These are phyloP conservation scores for Backusella morwellensis DNA, from an alignment of 192 early-diverging fungal genomes.

Conservation along the genomic window DNA sequence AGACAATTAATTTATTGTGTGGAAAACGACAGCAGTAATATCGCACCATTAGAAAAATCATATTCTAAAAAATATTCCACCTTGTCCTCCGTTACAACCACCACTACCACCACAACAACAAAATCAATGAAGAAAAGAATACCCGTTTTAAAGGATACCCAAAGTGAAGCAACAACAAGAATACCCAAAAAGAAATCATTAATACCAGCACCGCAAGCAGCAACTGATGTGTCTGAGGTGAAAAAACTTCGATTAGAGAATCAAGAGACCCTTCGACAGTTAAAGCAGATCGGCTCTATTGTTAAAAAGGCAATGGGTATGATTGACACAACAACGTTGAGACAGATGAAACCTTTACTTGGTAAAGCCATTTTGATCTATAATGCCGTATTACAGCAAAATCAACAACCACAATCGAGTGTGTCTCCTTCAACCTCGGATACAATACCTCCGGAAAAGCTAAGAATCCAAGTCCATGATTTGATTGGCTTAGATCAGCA, in stretches of 20 bases:
- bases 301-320: slow-evolving; percentile 10
- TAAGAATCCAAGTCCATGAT: neutral
- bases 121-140: neutral
- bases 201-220: neutral
- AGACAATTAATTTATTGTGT: neutral
- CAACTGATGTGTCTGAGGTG: neutral
- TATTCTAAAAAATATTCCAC: neutral
- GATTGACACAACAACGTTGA: neutral
- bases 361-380: slow-evolving; percentile 1
- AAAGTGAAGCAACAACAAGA: neutral
- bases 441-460: neutral
- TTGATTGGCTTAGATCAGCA: neutral
- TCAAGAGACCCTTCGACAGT: neutral
- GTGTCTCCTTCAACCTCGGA: neutral
- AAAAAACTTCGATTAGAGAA: neutral
- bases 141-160: neutral
- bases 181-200: neutral
- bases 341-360: neutral
- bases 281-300: neutral
- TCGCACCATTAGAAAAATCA: neutral
- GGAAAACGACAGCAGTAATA: neutral
- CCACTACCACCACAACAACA: neutral
- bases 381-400: neutral
- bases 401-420: neutral
- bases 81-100: neutral